A percentile compares a stretch with the other conserved stretches of the same genome.
These are phyloP conservation scores for Hypoxylon lienhwacheense DNA, from an alignment of 495 filamentous ascomycete genomes.

Conservation along the genomic window DNA sequence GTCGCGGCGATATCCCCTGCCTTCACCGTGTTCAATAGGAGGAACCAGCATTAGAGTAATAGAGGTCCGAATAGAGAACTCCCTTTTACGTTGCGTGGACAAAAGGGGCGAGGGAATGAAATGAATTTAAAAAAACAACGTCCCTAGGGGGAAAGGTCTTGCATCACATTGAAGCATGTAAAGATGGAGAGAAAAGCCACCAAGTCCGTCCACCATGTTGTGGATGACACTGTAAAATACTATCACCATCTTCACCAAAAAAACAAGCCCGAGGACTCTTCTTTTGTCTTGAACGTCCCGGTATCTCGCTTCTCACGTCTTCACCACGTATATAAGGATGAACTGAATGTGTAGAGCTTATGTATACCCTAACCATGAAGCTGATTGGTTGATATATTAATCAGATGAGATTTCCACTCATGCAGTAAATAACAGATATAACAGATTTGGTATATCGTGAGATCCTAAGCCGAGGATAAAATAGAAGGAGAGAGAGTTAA, in stretches of 20 bases:
- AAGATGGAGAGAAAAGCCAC: conserved; percentile 30
- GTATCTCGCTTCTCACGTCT: neutral
- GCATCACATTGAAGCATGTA: conserved; percentile 33
- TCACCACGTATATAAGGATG: no score
- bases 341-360: no score
- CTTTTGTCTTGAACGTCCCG: conserved; percentile 7
- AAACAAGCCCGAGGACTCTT: neutral
- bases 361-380: no score
- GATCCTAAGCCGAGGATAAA: no score
- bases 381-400: no score
- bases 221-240: conserved; percentile 31
- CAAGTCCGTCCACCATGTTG: no score
- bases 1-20: conserved; percentile 19
- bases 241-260: conserved; percentile 29
- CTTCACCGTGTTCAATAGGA: conserved; percentile 36
- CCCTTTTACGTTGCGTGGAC: no score
- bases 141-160: conserved; percentile 18
- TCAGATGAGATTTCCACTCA: conserved; percentile 14
- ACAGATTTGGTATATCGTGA: conserved; percentile 9
- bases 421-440: neutral
- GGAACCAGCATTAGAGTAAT: conserved; percentile 42
- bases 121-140: no score
- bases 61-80: conserved; percentile 38
- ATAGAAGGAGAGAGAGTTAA: no score
- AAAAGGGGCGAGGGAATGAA: conserved; percentile 19